Conservation (phyloP, 129 eudicot species). For the Flaveria sonorensis region DNA sequence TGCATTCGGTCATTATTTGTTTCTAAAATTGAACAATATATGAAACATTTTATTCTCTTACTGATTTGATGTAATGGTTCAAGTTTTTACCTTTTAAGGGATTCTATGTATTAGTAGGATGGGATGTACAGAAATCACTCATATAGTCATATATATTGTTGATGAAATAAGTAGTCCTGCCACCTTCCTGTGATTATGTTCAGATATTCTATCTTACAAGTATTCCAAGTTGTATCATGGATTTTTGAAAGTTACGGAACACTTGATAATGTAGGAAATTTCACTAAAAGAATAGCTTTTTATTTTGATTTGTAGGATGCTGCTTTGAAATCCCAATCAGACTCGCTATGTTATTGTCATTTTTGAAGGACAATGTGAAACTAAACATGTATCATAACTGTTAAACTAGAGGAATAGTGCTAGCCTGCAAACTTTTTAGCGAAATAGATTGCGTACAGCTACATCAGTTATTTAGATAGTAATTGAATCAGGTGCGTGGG, state of each 20-base stretch:
- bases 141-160: background rate
- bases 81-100: background rate
- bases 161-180: conserved; percentile 7
- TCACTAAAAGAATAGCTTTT: background rate
- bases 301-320: background rate
- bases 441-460: background rate
- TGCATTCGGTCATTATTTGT: background rate
- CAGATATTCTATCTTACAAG: background rate
- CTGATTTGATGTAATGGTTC: background rate
- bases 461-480: background rate
- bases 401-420: background rate
- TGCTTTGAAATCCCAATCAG: background rate
- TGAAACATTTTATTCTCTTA: background rate
- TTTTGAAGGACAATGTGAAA: background rate
- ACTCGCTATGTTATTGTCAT: background rate
- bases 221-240: background rate
- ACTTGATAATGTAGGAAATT: background rate
- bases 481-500: background rate
- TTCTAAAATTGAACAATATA: background rate
- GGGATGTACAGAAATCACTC: background rate
- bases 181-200: background rate
- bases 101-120: conserved; percentile 1
- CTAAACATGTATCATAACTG: background rate
- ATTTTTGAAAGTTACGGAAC: conserved; percentile 1
- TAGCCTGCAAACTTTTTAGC: background rate